phyloP scores from a whole-genome alignment of 495 filamentous ascomycete species.

The Talaromyces stipitatus region DNA sequence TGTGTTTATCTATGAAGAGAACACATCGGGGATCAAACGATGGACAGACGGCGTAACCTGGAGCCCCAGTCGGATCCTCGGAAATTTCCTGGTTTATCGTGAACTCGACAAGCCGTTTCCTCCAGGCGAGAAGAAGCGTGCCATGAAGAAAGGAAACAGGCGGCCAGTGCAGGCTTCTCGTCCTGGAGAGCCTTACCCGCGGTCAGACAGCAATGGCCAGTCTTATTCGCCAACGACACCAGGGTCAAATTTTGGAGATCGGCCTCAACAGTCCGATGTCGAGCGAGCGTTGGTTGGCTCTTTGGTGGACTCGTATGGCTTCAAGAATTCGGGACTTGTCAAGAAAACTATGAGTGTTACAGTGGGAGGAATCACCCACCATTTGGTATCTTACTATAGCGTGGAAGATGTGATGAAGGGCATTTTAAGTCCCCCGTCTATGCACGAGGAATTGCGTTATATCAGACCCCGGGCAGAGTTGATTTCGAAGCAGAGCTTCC shows the following conservation, averaged over 20 bases:
- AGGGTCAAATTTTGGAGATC: constrained; percentile 24
- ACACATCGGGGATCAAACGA: constrained; percentile 80
- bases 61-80: constrained; percentile 84
- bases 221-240: constrained; percentile 37
- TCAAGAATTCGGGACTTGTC: constrained; percentile 74
- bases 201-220: constrained; percentile 35
- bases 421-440: constrained; percentile 51
- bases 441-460: constrained; percentile 46
- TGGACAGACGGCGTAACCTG: constrained; percentile 90
- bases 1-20: constrained; percentile 86
- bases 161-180: constrained; percentile 29
- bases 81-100: constrained; percentile 85
- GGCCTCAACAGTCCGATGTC: constrained; percentile 39
- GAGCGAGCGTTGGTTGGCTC: constrained; percentile 73
- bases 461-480: constrained; percentile 52
- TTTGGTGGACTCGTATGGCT: constrained; percentile 77
- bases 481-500: constrained; percentile 61
- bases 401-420: constrained; percentile 63
- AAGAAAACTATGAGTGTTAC: constrained; percentile 89
- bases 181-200: constrained; percentile 47
- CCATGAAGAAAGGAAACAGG: constrained; percentile 61
- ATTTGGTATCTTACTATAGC: constrained; percentile 84
- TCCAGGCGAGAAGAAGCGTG: constrained; percentile 83
- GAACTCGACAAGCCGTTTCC: constrained; percentile 76
- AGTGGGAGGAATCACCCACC: constrained; percentile 60